phyloP scores from a whole-genome alignment of 306 rosid genomes.

The Gastrolobium bilobum region DNA sequence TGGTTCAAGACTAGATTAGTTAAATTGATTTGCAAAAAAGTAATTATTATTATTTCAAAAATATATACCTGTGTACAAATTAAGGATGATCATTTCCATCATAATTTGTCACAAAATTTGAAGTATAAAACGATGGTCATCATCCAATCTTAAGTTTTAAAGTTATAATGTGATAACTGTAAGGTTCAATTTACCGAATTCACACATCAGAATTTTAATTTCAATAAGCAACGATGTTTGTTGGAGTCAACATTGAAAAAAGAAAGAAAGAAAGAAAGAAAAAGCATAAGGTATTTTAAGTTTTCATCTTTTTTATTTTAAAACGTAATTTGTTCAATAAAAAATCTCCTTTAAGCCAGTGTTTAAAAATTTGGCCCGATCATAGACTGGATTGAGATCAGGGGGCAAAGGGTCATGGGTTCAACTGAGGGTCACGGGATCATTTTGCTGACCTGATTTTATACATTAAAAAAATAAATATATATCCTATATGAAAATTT shows the following conservation, averaged over 20 bases:
- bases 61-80: not conserved
- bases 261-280: too few relatives aligned
- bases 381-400: too few relatives aligned
- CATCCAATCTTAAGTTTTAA: not conserved
- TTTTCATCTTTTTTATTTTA: not conserved
- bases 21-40: not conserved
- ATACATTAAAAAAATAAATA: too few relatives aligned
- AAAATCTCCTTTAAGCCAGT: not conserved
- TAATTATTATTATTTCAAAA: not conserved
- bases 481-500: too few relatives aligned
- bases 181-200: not conserved
- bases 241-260: not conserved
- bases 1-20: not conserved
- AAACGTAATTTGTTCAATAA: not conserved
- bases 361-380: too few relatives aligned
- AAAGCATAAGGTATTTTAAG: not conserved
- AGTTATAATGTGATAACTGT: not conserved
- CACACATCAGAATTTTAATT: not conserved
- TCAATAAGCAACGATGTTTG: not conserved
- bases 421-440: too few relatives aligned
- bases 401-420: too few relatives aligned
- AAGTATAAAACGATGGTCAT: constrained; percentile 7
- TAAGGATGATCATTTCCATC: not conserved
- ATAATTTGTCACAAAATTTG: not conserved
- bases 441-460: too few relatives aligned